A percentile compares a stretch with the other conserved stretches of the same genome.
Conservation (phyloP, 345 rosid species). For the Sisymbrium irio region DNA sequence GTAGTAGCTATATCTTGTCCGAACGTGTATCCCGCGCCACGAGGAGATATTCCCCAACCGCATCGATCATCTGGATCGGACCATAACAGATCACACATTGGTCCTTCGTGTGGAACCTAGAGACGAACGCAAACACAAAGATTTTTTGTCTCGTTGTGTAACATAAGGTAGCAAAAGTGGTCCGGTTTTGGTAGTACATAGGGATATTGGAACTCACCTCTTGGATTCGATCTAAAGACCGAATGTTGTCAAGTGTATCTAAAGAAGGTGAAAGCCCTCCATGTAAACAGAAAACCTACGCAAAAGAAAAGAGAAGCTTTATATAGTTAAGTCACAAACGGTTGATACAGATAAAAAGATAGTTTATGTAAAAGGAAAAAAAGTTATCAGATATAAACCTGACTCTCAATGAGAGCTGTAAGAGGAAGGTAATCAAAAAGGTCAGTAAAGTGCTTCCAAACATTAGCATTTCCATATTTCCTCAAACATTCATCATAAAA, state of each 20-base stretch:
- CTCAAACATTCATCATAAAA: slow-evolving; percentile 94
- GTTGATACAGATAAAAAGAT: background rate
- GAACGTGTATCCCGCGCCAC: slow-evolving; percentile 95
- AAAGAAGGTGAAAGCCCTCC: slow-evolving; percentile 95
- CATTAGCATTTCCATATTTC: slow-evolving; percentile 95
- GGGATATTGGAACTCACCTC: slow-evolving; percentile 45
- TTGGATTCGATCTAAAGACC: slow-evolving; percentile 93
- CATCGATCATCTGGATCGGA: slow-evolving; percentile 97
- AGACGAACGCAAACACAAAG: too few species aligned
- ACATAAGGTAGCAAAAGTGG: background rate
- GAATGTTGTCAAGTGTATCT: slow-evolving; percentile 88
- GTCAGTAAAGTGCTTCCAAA: slow-evolving; percentile 91
- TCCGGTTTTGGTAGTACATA: background rate
- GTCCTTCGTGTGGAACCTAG: slow-evolving; percentile 95
- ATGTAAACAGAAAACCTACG: slow-evolving; percentile 86
- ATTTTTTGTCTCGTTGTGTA: too few species aligned
- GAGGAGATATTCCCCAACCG: slow-evolving; percentile 99
- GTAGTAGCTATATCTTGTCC: slow-evolving; percentile 87
- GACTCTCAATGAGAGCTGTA: slow-evolving; percentile 93
- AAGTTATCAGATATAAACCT: slow-evolving; percentile 45
- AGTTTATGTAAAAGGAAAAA: background rate
- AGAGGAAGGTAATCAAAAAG: slow-evolving; percentile 90
- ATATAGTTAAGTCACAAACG: background rate
- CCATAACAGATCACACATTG: slow-evolving; percentile 98
- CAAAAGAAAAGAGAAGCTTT: background rate